phyloP scores from a whole-genome alignment of 164 flowering plant species.

The Buxus sempervirens region DNA sequence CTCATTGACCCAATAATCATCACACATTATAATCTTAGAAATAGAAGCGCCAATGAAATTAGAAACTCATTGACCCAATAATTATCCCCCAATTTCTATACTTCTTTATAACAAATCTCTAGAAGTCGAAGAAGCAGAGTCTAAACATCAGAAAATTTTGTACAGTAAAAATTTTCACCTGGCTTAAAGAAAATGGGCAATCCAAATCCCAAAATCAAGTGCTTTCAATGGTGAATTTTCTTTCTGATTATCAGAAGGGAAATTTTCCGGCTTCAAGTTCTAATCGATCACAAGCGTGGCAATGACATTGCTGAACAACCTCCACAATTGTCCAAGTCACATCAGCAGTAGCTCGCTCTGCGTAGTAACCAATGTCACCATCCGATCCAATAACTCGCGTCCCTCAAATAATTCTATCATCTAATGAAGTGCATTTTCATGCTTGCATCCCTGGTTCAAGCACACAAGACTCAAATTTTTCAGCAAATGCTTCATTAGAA shows the following conservation, averaged over 20 bases:
- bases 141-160: background rate
- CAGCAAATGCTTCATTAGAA: constrained; percentile 92
- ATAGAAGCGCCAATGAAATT: no score
- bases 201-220: constrained; percentile 93
- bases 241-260: constrained; percentile 86
- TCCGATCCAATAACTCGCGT: constrained; percentile 90
- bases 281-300: constrained; percentile 90
- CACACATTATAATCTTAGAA: no score
- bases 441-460: constrained; percentile 84
- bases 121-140: background rate
- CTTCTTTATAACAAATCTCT: background rate
- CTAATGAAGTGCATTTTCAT: constrained; percentile 89
- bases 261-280: constrained; percentile 95
- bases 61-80: no score
- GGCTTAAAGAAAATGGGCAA: constrained; percentile 97
- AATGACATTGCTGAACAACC: constrained; percentile 89
- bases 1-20: no score
- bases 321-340: constrained; percentile 78
- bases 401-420: constrained; percentile 97
- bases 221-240: constrained; percentile 95
- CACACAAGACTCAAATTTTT: constrained; percentile 69
- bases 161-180: constrained; percentile 32
- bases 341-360: constrained; percentile 81
- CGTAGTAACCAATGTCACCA: constrained; percentile 88
- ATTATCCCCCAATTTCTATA: no score